Conservation (phyloP, 2,329 filamentous ascomycete species). For the Byssochlamys sp. region DNA sequence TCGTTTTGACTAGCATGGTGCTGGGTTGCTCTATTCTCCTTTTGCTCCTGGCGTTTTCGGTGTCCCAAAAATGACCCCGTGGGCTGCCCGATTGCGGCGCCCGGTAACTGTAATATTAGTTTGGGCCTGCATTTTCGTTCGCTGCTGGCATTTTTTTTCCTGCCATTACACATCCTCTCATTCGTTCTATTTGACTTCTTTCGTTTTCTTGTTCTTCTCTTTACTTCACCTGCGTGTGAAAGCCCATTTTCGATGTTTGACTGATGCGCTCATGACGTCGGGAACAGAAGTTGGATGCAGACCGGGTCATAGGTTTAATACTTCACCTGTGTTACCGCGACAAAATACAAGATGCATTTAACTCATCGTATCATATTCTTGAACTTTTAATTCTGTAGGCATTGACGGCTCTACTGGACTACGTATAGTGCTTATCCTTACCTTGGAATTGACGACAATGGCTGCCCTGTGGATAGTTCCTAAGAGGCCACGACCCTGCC, state of each 20-base stretch:
- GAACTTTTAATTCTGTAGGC: not conserved
- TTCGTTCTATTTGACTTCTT: slow-evolving; percentile 1
- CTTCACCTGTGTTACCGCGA: not conserved
- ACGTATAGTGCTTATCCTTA: not conserved
- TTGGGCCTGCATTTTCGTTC: slow-evolving; percentile 4
- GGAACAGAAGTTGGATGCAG: slow-evolving; percentile 2
- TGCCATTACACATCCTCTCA: slow-evolving; percentile 5
- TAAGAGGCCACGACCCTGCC: not conserved
- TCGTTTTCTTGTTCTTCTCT: slow-evolving; percentile 1
- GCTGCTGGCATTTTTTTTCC: slow-evolving; percentile 8
- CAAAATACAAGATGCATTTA: slow-evolving; percentile 2
- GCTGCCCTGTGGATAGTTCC: not conserved
- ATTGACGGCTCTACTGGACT: not conserved
- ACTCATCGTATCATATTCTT: not conserved
- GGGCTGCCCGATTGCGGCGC: slow-evolving; percentile 10
- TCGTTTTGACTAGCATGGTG: slow-evolving; percentile 2
- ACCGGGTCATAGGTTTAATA: slow-evolving; percentile 1
- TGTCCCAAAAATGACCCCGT: slow-evolving; percentile 16
- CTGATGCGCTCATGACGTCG: slow-evolving; percentile 9
- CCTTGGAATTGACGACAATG: not conserved
- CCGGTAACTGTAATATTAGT: slow-evolving; percentile 29
- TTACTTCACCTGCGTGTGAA: not conserved
- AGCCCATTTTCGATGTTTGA: slow-evolving; percentile 1
- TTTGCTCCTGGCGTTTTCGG: slow-evolving; percentile 15
- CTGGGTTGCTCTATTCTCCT: slow-evolving; percentile 3